Base-by-base conservation (phyloP, 2,329 filamentous ascomycete genomes). In the Trichoderma sp. region DNA sequence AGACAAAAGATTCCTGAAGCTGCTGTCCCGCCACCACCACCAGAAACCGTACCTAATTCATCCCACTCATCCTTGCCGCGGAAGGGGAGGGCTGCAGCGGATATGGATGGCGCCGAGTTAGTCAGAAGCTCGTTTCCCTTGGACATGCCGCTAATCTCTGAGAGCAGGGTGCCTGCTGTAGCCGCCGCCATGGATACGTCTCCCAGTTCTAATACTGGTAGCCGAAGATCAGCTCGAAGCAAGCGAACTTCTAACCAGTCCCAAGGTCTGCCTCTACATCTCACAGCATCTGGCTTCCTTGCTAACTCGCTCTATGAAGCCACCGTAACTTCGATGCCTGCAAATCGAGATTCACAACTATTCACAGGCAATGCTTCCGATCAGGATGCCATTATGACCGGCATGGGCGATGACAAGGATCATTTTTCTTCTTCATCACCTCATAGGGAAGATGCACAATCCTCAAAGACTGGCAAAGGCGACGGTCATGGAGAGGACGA, bases 101-200 rank as follows among this genome's bases (percentile, higher is more conserved):
- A 88, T 82, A 96, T 95, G 94, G 89, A 88, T 82, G 95, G 89
- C 84, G 89, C 89, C 85, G 91, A 91, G 93, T 95, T 89, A 79
- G 82, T 83, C 62, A 65, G 62, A 38, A 60, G 27, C 33, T 41
- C 56, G 16, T 38, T 9, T 29, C 21, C 7, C 38, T 60, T 7
- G 33, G 11, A 35, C 35, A 21, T 29, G 29, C 21, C 63, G 60
- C 62, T 73, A 65, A 73, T 29, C 6, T 29, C 12, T 18, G 31
- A 73, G 31, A 29, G 41, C 18, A 75, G 75, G 63, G 31, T 33
- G 33, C 65, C 75, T 56, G 64, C 45, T 45, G 60, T 67, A 41
- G 53, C 75, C 31, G 38, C 38, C 45, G 33, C 38, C n/a, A 59
- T 67, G 38, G 72, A 63, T 29, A 75, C 50, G 21, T 62, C 65